Percentiles rank a stretch among this genome's conserved stretches.
phyloP scores from a whole-genome alignment of 345 rosid species.

The Alliaria petiolata region DNA sequence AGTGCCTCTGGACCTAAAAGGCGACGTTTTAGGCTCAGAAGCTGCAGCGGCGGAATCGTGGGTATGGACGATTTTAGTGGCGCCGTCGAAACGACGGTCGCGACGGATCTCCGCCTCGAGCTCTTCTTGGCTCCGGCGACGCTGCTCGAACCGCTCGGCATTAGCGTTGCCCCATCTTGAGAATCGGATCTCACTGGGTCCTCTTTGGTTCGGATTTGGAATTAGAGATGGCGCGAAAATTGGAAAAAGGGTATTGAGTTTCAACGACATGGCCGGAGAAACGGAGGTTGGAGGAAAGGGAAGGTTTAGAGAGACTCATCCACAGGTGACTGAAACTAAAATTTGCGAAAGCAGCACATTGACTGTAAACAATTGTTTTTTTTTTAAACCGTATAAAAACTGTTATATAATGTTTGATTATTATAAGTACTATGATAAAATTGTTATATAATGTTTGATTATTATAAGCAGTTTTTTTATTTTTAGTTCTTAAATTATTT shows the following conservation, averaged over 20 bases:
- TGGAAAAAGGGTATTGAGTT: conserved; percentile 58
- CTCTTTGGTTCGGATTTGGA: conserved; percentile 30
- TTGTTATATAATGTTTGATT: too few species aligned
- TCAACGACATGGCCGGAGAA: conserved; percentile 54
- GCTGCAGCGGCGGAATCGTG: conserved; percentile 26
- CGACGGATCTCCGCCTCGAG: conserved; percentile 74
- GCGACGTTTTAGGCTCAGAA: conserved; percentile 23
- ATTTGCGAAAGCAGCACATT: too few species aligned
- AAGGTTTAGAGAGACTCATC: conserved; percentile 28
- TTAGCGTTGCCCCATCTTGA: conserved; percentile 82
- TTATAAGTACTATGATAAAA: too few species aligned
- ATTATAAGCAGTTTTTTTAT: too few species aligned
- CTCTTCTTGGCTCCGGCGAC: conserved; percentile 56
- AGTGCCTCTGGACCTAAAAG: conserved; percentile 62
- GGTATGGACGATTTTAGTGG: conserved; percentile 39
- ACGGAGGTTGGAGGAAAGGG: neutral
- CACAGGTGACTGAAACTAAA: conserved; percentile 11
- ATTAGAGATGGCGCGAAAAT: conserved; percentile 45
- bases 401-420: too few species aligned
- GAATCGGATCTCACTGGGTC: conserved; percentile 50
- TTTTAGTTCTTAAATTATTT: too few species aligned
- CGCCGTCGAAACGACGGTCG: conserved; percentile 59
- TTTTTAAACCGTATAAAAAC: too few species aligned
- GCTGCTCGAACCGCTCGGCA: conserved; percentile 61
- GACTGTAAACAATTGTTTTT: too few species aligned